Conservation (phyloP, 805 yeast genomes). For the Zygoascus bituminiphila region DNA sequence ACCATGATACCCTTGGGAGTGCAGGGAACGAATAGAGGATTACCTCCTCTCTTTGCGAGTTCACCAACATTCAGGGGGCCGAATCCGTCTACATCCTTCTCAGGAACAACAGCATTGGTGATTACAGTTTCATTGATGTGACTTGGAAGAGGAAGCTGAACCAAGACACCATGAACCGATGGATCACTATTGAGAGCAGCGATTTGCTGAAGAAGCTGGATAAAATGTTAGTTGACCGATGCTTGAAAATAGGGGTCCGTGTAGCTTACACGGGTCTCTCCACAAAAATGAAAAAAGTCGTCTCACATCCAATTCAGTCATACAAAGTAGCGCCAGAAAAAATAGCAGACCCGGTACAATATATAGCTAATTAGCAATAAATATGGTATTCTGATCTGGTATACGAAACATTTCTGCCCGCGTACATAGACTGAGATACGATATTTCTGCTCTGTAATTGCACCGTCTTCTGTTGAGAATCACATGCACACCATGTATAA, state of each 20-base stretch:
- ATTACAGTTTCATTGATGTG: conserved; percentile 70
- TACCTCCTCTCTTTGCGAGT: conserved; percentile 76
- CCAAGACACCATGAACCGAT: conserved; percentile 73
- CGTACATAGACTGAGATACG: too few species aligned
- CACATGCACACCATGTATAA: too few species aligned
- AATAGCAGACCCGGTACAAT: too few species aligned
- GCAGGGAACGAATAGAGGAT: conserved; percentile 81
- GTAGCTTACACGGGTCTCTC: background rate
- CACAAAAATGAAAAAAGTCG: background rate
- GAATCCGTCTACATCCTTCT: conserved; percentile 94
- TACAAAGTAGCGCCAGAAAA: background rate
- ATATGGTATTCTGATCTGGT: too few species aligned
- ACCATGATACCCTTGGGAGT: conserved; percentile 92
- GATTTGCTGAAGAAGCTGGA: conserved; percentile 44
- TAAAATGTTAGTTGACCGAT: conserved; percentile 4
- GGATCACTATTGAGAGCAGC: conserved; percentile 63
- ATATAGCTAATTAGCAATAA: too few species aligned
- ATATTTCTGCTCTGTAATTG: too few species aligned
- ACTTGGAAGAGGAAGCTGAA: conserved; percentile 83
- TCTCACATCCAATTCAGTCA: background rate
- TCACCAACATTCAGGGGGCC: conserved; percentile 86
- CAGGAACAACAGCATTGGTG: conserved; percentile 72
- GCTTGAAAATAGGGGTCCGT: background rate
- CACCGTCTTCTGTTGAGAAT: too few species aligned
- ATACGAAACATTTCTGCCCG: too few species aligned